Evolutionary conservation across 2,329 filamentous ascomycete species (phyloP).

Genomic region (Fusarium metavorans): DNA sequence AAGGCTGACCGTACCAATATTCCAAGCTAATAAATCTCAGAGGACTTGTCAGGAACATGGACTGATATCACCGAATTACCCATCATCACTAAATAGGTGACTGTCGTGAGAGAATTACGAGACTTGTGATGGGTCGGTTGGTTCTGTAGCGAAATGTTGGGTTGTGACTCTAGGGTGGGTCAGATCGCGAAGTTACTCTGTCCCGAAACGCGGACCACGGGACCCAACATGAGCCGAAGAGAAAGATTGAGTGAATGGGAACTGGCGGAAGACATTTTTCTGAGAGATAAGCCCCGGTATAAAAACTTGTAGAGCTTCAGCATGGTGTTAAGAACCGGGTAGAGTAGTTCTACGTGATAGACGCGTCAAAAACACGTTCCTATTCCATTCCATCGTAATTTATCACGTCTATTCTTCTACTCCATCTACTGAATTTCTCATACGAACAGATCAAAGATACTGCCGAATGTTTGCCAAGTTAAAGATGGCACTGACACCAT

Average conservation of each 20-base stretch:
- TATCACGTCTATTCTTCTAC: too few species aligned
- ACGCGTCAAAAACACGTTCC: too few species aligned
- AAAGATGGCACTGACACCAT: constrained; percentile 27
- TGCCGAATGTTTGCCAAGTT: constrained; percentile 29
- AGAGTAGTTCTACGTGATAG: too few species aligned
- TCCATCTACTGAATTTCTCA: too few species aligned
- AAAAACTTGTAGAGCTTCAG: neutral
- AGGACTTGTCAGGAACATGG: neutral
- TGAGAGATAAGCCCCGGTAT: neutral
- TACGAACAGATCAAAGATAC: constrained; percentile 2
- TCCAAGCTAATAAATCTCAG: neutral
- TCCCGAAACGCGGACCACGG: neutral
- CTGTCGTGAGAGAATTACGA: neutral
- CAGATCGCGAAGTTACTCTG: too few species aligned
- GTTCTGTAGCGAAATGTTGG: neutral
- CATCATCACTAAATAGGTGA: neutral
- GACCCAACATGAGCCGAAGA: neutral
- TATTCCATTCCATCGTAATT: too few species aligned
- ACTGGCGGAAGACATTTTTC: neutral
- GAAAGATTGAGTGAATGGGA: neutral
- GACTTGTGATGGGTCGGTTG: neutral
- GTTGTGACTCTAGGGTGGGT: neutral
- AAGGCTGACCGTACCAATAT: neutral
- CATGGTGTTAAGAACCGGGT: too few species aligned
- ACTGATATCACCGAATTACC: neutral